These are phyloP conservation scores for Arachis monticola DNA, from an alignment of 331 rosid genomes.

Conservation along the genomic window DNA sequence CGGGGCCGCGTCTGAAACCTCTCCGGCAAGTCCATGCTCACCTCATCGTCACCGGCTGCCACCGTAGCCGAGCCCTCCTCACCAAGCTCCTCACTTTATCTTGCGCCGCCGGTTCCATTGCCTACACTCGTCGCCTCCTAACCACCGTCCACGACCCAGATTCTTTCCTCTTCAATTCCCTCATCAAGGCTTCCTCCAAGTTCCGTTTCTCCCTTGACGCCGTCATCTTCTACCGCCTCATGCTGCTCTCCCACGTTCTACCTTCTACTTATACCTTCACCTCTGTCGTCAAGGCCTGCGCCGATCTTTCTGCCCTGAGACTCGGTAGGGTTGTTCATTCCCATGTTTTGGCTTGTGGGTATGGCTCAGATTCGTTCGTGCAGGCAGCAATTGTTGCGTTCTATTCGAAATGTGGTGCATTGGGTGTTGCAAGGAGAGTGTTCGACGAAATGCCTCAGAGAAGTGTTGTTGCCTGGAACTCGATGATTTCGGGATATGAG, in stretches of 20 bases:
- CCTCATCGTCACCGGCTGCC: constrained; percentile 65
- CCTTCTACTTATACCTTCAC: constrained; percentile 81
- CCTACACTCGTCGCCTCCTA: constrained; percentile 67
- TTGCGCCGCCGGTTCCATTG: constrained; percentile 73
- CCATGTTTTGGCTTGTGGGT: constrained; percentile 66
- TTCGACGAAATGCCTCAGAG: constrained; percentile 70
- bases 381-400: constrained; percentile 64
- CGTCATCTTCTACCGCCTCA: constrained; percentile 61
- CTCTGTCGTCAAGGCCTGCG: constrained; percentile 86
- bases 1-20: constrained; percentile 63
- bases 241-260: constrained; percentile 52
- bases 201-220: constrained; percentile 64
- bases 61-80: constrained; percentile 68
- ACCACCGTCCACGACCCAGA: constrained; percentile 62
- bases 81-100: constrained; percentile 78
- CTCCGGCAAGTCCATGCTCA: constrained; percentile 83
- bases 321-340: constrained; percentile 59
- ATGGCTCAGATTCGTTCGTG: constrained; percentile 63
- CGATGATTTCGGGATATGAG: constrained; percentile 82
- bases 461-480: constrained; percentile 82
- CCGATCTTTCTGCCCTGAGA: constrained; percentile 59
- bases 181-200: constrained; percentile 66
- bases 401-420: constrained; percentile 58
- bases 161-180: constrained; percentile 71
- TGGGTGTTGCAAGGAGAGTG: constrained; percentile 58